Base-by-base conservation (phyloP, 495 filamentous ascomycete genomes). In the Xylaria acuta region DNA sequence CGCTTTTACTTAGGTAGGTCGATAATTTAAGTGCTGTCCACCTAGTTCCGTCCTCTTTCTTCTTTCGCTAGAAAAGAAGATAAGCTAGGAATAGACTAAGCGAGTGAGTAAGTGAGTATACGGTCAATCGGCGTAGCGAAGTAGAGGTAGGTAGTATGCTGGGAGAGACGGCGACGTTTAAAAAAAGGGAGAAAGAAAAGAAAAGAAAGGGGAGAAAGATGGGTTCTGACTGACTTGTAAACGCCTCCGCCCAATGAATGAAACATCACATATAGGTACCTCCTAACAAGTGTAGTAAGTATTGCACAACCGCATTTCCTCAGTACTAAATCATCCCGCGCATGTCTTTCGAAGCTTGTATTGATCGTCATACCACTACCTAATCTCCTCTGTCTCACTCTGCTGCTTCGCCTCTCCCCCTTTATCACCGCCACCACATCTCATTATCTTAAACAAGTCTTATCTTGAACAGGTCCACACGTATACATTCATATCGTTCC, bases 401-500 rank as follows among this genome's bases (percentile, higher is more conserved):
- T 18, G 5, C 0, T 14, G 1, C 32, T 9, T 60, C 56, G 3
- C n/a, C 30, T 12, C 34, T 18, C 32, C 11, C 32, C 32, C 58
- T 38, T 14, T 0, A 20, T 1, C 32, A 59, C 16, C 1, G 16
- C 30, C 16, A 18, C 56, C 32, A 38, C 56, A 56, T 56, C 53
- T 60, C 58, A 60, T 60, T 12, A 60, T 60, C 58, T 60, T 38
- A 0, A 59, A 59, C 56, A 6, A 9, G 16, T 59, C 56, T 38
- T 25, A 38, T 59, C 56, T 34, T n/a, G 38, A 60, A 60, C 58
- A 60, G n/a, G 38, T 40, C 38, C 38, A 40, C 38, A 56, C 34
- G 34, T 22, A 60, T 38, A 60, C 58, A 6, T 60, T 60, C 58
- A 60, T 60, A 60, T 60, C 58, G 34, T 60, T 38, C 58, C 58